phyloP scores from a whole-genome alignment of 2,329 filamentous ascomycete genomes.

The Fusarium palustre region DNA sequence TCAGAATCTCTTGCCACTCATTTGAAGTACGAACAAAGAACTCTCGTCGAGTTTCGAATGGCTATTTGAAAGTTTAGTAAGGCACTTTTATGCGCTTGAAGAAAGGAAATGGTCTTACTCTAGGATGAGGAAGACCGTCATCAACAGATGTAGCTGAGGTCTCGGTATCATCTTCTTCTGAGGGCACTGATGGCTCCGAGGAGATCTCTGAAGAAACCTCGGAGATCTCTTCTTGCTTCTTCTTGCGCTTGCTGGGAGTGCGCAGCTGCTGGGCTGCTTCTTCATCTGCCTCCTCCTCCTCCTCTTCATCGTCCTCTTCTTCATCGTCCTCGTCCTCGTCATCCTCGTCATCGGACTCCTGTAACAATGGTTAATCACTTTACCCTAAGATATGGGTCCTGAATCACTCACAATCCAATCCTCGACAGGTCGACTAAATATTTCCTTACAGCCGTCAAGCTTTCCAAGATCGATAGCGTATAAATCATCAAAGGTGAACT shows the following conservation, averaged over 20 bases:
- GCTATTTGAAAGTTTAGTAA: constrained; percentile 59
- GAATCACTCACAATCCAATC: constrained; percentile 77
- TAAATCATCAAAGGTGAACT: constrained; percentile 96
- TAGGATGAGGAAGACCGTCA: constrained; percentile 79
- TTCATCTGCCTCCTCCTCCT: constrained; percentile 64
- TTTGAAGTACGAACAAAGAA: constrained; percentile 91
- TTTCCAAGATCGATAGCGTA: constrained; percentile 95
- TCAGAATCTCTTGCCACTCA: constrained; percentile 89
- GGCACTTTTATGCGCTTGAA: not conserved
- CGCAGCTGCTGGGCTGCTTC: constrained; percentile 60
- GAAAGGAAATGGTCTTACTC: constrained; percentile 54
- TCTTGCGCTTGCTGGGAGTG: constrained; percentile 68
- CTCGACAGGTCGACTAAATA: constrained; percentile 84
- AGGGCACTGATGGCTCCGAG: constrained; percentile 42
- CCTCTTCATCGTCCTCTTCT: constrained; percentile 68
- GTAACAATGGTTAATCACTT: constrained; percentile 36
- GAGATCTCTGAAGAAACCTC: constrained; percentile 53
- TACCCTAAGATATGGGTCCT: not conserved
- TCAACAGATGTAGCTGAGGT: constrained; percentile 67
- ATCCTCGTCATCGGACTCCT: constrained; percentile 71
- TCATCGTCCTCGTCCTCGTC: constrained; percentile 70
- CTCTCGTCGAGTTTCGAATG: constrained; percentile 90
- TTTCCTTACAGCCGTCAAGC: constrained; percentile 90
- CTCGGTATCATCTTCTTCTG: constrained; percentile 62
- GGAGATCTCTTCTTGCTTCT: constrained; percentile 61